These are phyloP conservation scores for Solanum gracilifrons DNA, from an alignment of 257 asterid species.

Conservation along the genomic window DNA sequence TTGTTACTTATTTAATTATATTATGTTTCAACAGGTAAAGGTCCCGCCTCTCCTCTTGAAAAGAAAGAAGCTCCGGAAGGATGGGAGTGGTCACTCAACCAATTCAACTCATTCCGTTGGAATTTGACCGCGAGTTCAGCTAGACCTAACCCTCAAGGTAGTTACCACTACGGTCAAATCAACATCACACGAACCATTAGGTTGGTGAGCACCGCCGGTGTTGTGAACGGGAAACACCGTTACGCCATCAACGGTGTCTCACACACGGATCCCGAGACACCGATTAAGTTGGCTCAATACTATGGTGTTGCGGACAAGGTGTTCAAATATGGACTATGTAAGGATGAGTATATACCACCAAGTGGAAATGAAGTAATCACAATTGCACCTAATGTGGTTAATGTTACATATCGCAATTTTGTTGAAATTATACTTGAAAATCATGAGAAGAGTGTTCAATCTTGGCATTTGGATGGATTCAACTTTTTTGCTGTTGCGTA, in stretches of 20 bases:
- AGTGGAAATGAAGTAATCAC: neutral
- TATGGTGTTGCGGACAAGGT: neutral
- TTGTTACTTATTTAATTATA: neutral
- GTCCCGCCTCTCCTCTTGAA: neutral
- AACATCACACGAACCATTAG: neutral
- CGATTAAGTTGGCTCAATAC: neutral
- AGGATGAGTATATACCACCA: neutral
- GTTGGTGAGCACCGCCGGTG: neutral
- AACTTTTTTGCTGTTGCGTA: neutral
- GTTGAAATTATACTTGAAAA: constrained; percentile 2
- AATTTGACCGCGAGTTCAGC: constrained; percentile 1
- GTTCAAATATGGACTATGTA: neutral
- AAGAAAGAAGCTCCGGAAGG: neutral
- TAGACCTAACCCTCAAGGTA: constrained; percentile 1
- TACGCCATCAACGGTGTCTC: neutral
- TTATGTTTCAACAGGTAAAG: neutral
- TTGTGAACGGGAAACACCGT: neutral
- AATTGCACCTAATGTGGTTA: neutral
- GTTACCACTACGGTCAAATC: neutral
- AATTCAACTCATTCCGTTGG: neutral
- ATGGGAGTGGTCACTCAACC: constrained; percentile 3
- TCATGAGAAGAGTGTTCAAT: neutral
- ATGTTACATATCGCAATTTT: neutral
- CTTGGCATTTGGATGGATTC: neutral
- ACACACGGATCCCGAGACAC: neutral